Evolutionary conservation across 2,329 filamentous ascomycete species (phyloP), one percentile per base, ranked within the genome.

Genomic region (Diaporthe destruens): DNA sequence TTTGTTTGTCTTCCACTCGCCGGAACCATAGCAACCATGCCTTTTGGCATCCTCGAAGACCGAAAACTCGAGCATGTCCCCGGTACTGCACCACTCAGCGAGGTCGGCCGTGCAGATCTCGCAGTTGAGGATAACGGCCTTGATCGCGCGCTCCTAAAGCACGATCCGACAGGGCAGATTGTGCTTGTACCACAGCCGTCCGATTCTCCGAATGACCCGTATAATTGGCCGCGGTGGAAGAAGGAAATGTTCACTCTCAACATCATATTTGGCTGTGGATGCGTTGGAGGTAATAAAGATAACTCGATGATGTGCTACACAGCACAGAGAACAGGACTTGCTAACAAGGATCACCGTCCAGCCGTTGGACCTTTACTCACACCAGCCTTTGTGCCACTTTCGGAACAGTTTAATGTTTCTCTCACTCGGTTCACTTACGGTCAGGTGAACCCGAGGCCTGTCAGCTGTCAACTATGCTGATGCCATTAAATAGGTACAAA

Each of bases 161-260:
- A 77, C 66, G 78, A 80, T 47, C 69, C 75, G 23, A 76, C 70
- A 16, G 76, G 76, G 29, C 66, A 85, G 56, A 82, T 87, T 65
- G 81, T 86, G n/a, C 80, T 88, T n/a, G 82, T 84, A 12, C 87
- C 87, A 6, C 84, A 85, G 71, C 87, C 87, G 11, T 85, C 84
- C 14, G 80, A 82, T 59, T 85, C 83, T 20, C 83, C 84, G 7
- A 84, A 86, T 74, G 85, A 87, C 74, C 85, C 85, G 9, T 80
- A 86, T 70, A 86, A 86, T 76, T 86, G 85, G 85, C 81, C 82
- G 36, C 75, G 77, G 66, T 78, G 80, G 74, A 79, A 77, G 74
- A 79, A 79, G 75, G 75, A 79, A 67, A 73, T 78, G 74, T 84
- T 77, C 78, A 84, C 76, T 55, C 78, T 84, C 57, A 81, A 82